phyloP scores from a whole-genome alignment of 345 rosid species.

The Acer saccharum region DNA sequence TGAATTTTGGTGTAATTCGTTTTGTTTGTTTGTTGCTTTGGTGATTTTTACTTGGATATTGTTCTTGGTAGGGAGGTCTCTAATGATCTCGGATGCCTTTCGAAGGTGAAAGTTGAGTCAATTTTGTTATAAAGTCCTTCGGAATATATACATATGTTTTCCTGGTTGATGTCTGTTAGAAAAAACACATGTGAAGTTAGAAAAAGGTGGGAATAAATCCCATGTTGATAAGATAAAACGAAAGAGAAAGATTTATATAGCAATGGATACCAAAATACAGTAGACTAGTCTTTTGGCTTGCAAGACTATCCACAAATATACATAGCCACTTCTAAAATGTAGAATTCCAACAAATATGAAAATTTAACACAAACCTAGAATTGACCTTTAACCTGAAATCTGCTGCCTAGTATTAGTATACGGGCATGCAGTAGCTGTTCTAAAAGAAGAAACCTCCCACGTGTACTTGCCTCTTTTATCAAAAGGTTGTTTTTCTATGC shows the following conservation, averaged over 20 bases:
- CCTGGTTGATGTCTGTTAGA: background rate
- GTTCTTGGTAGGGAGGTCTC: background rate
- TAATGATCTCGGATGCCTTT: background rate
- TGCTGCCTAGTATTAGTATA: too few relatives aligned
- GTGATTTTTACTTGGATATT: background rate
- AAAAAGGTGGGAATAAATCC: background rate
- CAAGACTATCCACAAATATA: background rate
- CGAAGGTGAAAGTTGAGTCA: background rate
- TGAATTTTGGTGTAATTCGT: slow-evolving; percentile 13
- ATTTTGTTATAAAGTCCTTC: background rate
- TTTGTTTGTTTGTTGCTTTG: background rate
- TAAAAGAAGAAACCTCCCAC: background rate
- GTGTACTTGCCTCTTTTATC: background rate
- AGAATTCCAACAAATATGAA: background rate
- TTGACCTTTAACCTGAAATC: too few relatives aligned
- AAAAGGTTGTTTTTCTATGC: background rate
- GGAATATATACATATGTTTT: background rate
- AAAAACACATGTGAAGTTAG: background rate
- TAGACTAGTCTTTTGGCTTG: background rate
- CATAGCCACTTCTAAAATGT: background rate
- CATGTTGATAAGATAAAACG: background rate
- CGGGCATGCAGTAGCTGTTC: background rate
- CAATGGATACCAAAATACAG: background rate
- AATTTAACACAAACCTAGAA: background rate
- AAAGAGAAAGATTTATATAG: background rate